Percentiles rank a stretch among this genome's conserved stretches.
These are phyloP conservation scores for Globisporangium cylindrosporum DNA, from an alignment of 352 stramenopile species.

Conservation along the genomic window DNA sequence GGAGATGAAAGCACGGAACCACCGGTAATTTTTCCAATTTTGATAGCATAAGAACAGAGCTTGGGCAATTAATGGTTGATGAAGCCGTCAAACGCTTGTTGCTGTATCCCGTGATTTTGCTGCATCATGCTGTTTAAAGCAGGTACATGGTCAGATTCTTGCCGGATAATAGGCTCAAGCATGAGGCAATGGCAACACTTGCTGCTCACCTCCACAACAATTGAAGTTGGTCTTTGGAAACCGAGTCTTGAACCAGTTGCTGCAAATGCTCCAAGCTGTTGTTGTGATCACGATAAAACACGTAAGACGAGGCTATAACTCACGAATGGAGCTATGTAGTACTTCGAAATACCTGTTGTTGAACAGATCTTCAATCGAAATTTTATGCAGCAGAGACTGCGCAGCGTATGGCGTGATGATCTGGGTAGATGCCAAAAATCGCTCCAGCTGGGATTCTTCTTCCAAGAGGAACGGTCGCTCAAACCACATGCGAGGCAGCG, in stretches of 20 bases:
- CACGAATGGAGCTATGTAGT: not conserved
- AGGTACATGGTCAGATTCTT: not conserved
- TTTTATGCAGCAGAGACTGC: constrained; percentile 67
- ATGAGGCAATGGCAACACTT: not conserved
- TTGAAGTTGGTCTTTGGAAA: constrained; percentile 40
- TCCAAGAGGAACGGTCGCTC: constrained; percentile 69
- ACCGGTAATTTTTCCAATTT: constrained; percentile 10
- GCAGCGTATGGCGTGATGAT: constrained; percentile 61
- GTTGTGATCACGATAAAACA: not conserved
- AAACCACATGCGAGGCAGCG: constrained; percentile 71
- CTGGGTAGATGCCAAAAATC: constrained; percentile 65
- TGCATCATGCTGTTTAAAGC: constrained; percentile 17
- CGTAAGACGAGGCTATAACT: not conserved
- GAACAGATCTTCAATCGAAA: constrained; percentile 56
- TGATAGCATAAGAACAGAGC: not conserved
- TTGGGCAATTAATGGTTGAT: not conserved
- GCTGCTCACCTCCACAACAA: constrained; percentile 39
- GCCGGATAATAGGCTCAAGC: not conserved
- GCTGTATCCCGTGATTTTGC: constrained; percentile 15
- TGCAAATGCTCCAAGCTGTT: constrained; percentile 37
- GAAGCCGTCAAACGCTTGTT: not conserved
- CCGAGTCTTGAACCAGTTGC: constrained; percentile 29
- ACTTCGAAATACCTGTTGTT: constrained; percentile 29
- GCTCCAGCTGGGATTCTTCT: constrained; percentile 73
- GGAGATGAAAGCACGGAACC: constrained; percentile 49